Conservation (phyloP, 2,329 filamentous ascomycete species). For the Aspergillus quadrilineatus region DNA sequence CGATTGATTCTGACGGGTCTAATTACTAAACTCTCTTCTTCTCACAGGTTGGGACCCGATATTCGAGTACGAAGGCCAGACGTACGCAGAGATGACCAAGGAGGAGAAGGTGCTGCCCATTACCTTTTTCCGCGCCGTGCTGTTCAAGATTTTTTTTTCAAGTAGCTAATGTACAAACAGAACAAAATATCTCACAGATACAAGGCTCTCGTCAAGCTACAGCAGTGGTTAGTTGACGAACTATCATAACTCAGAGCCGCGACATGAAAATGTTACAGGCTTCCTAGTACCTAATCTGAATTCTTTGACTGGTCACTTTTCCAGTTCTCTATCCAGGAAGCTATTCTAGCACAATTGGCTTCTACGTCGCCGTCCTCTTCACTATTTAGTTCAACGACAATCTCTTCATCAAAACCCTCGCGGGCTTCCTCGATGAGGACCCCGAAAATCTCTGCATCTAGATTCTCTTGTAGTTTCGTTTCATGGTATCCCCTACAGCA, state of each 20-base stretch:
- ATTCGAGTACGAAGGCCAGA: conserved; percentile 90
- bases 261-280: neutral
- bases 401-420: conserved; percentile 80
- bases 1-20: neutral
- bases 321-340: conserved; percentile 81
- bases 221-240: conserved; percentile 68
- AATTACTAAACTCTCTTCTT: neutral
- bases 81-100: conserved; percentile 94
- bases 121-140: neutral
- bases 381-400: conserved; percentile 85
- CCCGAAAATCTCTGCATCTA: conserved; percentile 97
- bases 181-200: conserved; percentile 91
- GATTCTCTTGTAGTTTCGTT: conserved; percentile 88
- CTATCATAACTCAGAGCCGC: conserved; percentile 17
- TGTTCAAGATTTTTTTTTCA: neutral
- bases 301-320: conserved; percentile 52
- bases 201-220: conserved; percentile 82
- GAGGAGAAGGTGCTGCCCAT: conserved; percentile 69
- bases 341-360: conserved; percentile 78
- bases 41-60: conserved; percentile 85
- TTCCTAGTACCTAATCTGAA: conserved; percentile 23
- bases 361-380: conserved; percentile 83
- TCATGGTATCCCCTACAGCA: conserved; percentile 70
- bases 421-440: conserved; percentile 86
- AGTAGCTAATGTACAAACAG: conserved; percentile 35